A percentile compares a stretch with the other conserved stretches of the same genome.
Conservation (phyloP, 805 yeast species). For the Nakazawaea ishiwadae region DNA sequence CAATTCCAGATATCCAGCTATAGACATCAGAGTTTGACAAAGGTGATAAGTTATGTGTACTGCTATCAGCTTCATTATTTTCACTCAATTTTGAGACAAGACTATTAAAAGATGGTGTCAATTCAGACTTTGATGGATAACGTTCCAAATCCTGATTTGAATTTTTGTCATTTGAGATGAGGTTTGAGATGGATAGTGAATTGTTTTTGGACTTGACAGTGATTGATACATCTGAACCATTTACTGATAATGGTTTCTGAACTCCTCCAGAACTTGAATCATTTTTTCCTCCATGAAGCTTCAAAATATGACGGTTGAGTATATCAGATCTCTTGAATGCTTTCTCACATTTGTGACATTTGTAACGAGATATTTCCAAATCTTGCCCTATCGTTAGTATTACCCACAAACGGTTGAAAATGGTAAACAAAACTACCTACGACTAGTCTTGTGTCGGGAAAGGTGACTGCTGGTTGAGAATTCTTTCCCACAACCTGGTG, state of each 20-base stretch:
- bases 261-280: no score
- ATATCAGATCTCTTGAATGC: conserved; percentile 12
- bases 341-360: conserved; percentile 11
- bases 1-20: conserved; percentile 8
- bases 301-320: conserved; percentile 10
- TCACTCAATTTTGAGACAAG: not conserved
- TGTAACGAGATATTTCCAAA: not conserved
- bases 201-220: not conserved
- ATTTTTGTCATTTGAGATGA: not conserved
- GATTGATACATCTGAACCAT: no score
- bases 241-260: not conserved
- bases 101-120: not conserved
- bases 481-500: conserved; percentile 2
- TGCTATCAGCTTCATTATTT: not conserved
- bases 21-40: conserved; percentile 5
- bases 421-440: not conserved
- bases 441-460: conserved; percentile 5
- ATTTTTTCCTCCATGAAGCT: no score
- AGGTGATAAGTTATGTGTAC: not conserved
- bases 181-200: conserved; percentile 1
- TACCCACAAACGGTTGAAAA: not conserved
- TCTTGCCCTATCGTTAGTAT: conserved; percentile 2
- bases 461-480: conserved; percentile 5
- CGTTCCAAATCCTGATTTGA: not conserved
- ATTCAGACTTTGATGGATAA: not conserved